phyloP scores from a whole-genome alignment of 2,329 filamentous ascomycete species.

The Endocalyx cinctus region DNA sequence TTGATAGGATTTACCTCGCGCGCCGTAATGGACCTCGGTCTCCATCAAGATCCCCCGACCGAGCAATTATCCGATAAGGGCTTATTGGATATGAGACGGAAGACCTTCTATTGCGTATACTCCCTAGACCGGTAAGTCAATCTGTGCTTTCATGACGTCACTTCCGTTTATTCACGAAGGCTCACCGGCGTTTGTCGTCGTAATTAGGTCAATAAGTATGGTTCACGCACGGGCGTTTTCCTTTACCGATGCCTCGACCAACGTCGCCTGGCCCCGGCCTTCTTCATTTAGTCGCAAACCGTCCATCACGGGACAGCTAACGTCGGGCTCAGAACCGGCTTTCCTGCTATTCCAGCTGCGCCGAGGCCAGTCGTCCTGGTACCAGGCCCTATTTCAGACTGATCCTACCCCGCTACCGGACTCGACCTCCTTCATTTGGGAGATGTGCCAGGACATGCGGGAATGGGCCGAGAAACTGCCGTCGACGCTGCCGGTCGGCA shows the following conservation, averaged over 20 bases:
- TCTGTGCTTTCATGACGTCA: no score
- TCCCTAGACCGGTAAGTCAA: constrained; percentile 70
- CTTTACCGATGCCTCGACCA: constrained; percentile 83
- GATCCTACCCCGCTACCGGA: constrained; percentile 65
- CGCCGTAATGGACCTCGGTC: constrained; percentile 81
- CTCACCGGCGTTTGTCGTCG: neutral
- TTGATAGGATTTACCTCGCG: constrained; percentile 85
- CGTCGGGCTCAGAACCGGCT: constrained; percentile 62
- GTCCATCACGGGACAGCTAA: constrained; percentile 37
- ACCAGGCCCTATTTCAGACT: constrained; percentile 81
- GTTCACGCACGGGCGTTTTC: constrained; percentile 85
- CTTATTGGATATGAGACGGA: constrained; percentile 71
- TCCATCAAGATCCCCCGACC: constrained; percentile 83
- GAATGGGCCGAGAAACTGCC: constrained; percentile 80
- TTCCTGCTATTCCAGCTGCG: constrained; percentile 77
- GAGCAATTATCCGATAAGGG: constrained; percentile 63
- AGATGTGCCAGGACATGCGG: constrained; percentile 69
- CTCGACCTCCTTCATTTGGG: constrained; percentile 68
- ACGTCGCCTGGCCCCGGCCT: constrained; percentile 68
- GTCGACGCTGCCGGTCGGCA: constrained; percentile 55
- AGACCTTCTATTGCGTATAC: constrained; percentile 88
- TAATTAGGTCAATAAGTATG: constrained; percentile 70
- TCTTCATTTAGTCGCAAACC: constrained; percentile 37
- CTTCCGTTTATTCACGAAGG: neutral
- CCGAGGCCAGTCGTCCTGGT: constrained; percentile 83